Evolutionary conservation across 1,284 basidiomycete genomes (phyloP).

Genomic region (Sporisorium iseilematis-ciliati): DNA sequence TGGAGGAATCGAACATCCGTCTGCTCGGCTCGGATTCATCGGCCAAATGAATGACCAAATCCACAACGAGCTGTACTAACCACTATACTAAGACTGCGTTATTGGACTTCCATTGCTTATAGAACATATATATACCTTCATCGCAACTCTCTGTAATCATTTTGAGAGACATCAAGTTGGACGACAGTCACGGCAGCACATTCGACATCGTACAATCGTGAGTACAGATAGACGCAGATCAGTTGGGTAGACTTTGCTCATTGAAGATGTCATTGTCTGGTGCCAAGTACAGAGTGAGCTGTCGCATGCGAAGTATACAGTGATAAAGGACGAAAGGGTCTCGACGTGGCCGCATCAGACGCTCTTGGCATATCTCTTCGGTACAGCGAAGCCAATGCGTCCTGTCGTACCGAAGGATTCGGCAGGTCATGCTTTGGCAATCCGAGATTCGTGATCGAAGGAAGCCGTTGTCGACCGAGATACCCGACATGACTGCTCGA

Average conservation of each 20-base stretch:
- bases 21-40: constrained; percentile 25
- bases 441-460: constrained; percentile 25
- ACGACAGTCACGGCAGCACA: not conserved
- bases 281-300: constrained; percentile 5
- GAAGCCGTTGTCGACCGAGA: constrained; percentile 19
- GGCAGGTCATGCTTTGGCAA: constrained; percentile 21
- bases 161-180: too few relatives aligned
- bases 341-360: not conserved
- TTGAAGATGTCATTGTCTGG: constrained; percentile 4
- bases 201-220: not conserved
- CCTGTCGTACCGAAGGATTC: not conserved
- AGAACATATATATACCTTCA: constrained; percentile 2
- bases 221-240: not conserved
- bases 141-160: too few relatives aligned
- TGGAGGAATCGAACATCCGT: constrained; percentile 51
- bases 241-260: not conserved
- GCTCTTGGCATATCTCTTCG: constrained; percentile 12
- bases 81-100: constrained; percentile 30
- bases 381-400: constrained; percentile 27
- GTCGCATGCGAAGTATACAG: constrained; percentile 32
- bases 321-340: constrained; percentile 31
- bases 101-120: not conserved
- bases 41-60: not conserved
- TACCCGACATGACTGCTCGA: not conserved
- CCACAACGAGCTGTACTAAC: constrained; percentile 46